A percentile compares a stretch with the other conserved stretches of the same genome.
These are phyloP conservation scores for Pinus albicaulis DNA, from an alignment of 75 land plant species.

Conservation along the genomic window DNA sequence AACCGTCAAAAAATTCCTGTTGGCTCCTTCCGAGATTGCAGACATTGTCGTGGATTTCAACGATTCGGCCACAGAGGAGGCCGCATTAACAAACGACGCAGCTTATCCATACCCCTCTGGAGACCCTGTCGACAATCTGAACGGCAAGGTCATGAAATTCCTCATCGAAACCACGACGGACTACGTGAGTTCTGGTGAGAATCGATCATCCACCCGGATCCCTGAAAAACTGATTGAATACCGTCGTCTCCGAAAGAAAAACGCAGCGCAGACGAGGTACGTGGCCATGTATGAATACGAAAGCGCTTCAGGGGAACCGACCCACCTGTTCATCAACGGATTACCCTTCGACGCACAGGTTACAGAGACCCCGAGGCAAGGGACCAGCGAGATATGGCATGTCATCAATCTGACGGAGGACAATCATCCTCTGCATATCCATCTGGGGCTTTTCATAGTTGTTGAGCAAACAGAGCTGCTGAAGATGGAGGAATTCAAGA, in stretches of 20 bases:
- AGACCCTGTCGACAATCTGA: constrained; percentile 5
- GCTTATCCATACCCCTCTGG: too few relatives aligned
- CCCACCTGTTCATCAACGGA: constrained; percentile 43
- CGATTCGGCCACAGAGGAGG: too few relatives aligned
- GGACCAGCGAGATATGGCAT: constrained; percentile 69
- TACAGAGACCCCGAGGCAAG: constrained; percentile 62
- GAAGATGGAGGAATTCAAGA: constrained; percentile 13
- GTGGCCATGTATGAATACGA: constrained; percentile 16
- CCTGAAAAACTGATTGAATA: neutral
- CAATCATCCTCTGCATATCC: constrained; percentile 40
- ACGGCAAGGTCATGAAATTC: constrained; percentile 28
- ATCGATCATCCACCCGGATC: neutral
- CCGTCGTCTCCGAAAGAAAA: too few relatives aligned
- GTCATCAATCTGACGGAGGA: constrained; percentile 60
- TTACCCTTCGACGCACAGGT: constrained; percentile 39
- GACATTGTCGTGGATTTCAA: constrained; percentile 73
- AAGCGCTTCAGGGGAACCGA: constrained; percentile 10
- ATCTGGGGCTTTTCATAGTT: constrained; percentile 50
- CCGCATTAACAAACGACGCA: too few relatives aligned
- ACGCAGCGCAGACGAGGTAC: neutral
- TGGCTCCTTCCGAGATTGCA: constrained; percentile 75
- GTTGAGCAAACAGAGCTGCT: constrained; percentile 37
- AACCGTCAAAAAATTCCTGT: constrained; percentile 14
- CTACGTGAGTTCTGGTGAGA: too few relatives aligned
- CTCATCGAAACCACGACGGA: neutral